phyloP scores from a whole-genome alignment of 2,329 filamentous ascomycete species.

The Fusarium sp. region DNA sequence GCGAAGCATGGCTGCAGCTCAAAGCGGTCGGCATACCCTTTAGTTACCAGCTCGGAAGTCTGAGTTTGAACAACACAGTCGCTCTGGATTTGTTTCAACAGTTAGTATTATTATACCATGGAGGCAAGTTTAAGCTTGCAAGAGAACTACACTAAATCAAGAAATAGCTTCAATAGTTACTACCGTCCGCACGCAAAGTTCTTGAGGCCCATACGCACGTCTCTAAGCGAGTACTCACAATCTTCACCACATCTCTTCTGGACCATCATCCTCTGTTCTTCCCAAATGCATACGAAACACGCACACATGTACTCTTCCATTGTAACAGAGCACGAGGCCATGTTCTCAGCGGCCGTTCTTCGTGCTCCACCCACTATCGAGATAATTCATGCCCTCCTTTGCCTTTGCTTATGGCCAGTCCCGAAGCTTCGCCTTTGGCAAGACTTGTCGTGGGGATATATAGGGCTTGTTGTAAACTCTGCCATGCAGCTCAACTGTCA shows the following conservation, averaged over 20 bases:
- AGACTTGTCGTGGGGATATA: neutral
- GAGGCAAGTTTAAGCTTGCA: neutral
- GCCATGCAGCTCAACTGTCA: neutral
- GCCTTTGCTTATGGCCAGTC: neutral
- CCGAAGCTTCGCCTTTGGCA: neutral
- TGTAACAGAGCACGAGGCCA: neutral
- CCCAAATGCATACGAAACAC: neutral
- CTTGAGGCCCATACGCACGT: neutral
- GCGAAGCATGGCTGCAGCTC: neutral
- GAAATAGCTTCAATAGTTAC: rapidly evolving
- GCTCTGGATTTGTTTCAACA: neutral
- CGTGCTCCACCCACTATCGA: neutral
- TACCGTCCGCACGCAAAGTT: neutral
- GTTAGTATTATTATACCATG: neutral
- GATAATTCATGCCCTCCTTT: neutral
- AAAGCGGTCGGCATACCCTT: neutral
- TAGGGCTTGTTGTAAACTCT: neutral
- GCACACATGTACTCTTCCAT: neutral
- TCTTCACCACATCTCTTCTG: neutral
- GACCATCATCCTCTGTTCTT: neutral
- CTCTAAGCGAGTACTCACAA: neutral
- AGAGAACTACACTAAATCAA: neutral
- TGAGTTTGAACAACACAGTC: neutral
- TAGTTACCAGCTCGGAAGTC: neutral
- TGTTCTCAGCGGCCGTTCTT: neutral